Conservation (phyloP, 1,139 yeast species). For the Saccharomyces hybrid region DNA sequence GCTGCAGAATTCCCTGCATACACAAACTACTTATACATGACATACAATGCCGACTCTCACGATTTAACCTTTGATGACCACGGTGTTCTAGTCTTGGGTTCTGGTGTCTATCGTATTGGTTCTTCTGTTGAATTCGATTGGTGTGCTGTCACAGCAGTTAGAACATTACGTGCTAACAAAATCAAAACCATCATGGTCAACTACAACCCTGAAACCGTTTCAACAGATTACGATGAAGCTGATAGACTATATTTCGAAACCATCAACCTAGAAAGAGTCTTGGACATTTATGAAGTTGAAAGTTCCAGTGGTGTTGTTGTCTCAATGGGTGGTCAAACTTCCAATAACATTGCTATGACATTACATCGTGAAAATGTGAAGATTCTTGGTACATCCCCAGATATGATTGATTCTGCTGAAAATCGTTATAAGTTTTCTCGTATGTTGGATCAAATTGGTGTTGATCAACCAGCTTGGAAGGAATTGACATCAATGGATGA, state of each 20-base stretch:
- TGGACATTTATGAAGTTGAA: constrained; percentile 93
- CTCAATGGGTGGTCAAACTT: constrained; percentile 98
- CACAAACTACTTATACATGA: no score
- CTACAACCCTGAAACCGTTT: constrained; percentile 97
- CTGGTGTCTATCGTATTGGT: constrained; percentile 93
- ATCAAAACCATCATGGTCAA: constrained; percentile 93
- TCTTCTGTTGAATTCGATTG: constrained; percentile 93
- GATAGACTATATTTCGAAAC: constrained; percentile 96
- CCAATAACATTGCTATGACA: constrained; percentile 91
- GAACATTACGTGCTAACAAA: constrained; percentile 84
- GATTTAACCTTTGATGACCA: constrained; percentile 81
- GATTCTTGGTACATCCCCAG: constrained; percentile 95
- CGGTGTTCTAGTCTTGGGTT: constrained; percentile 85
- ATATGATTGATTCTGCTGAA: constrained; percentile 97
- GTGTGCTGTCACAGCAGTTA: constrained; percentile 94
- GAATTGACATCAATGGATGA: constrained; percentile 91
- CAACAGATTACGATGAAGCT: constrained; percentile 97
- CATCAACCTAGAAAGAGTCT: constrained; percentile 86
- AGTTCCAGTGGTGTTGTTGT: constrained; percentile 87
- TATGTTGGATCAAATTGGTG: constrained; percentile 94
- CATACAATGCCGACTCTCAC: constrained; percentile 35
- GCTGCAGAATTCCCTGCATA: no score
- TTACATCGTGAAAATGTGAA: constrained; percentile 93
- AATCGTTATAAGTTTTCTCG: constrained; percentile 96
- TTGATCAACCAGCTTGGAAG: constrained; percentile 99